Conservation (phyloP, 2,329 filamentous ascomycete species). For the Aspergillus versicolor region DNA sequence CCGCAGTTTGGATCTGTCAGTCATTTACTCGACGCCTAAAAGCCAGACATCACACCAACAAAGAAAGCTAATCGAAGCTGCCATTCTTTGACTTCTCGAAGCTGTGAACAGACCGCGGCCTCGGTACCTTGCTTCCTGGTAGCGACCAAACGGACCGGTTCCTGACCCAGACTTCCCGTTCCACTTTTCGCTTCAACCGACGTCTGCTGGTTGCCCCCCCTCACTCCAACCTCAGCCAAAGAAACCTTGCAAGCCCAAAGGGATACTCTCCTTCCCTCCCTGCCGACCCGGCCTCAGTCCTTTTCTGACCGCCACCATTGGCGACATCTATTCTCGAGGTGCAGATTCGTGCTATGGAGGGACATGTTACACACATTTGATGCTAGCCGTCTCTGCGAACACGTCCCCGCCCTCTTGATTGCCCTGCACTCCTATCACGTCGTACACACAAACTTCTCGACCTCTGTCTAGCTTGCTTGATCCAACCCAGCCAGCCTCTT, state of each 20-base stretch:
- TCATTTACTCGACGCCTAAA: not conserved
- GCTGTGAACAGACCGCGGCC: not conserved
- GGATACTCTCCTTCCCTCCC: constrained; percentile 19
- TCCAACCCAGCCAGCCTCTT: constrained; percentile 6
- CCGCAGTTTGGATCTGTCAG: constrained; percentile 7
- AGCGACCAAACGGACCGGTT: constrained; percentile 9
- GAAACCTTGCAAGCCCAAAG: constrained; percentile 8
- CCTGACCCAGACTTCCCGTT: constrained; percentile 5
- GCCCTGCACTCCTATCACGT: constrained; percentile 23
- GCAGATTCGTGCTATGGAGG: constrained; percentile 20
- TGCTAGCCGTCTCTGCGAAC: constrained; percentile 23
- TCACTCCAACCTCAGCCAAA: constrained; percentile 4
- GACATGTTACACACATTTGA: constrained; percentile 24
- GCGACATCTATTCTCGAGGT: constrained; percentile 15
- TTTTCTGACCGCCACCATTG: constrained; percentile 10
- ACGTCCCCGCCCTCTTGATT: constrained; percentile 17
- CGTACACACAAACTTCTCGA: constrained; percentile 16
- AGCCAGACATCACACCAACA: not conserved
- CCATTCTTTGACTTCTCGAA: not conserved
- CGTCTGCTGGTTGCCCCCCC: constrained; percentile 17
- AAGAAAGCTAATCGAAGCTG: constrained; percentile 6
- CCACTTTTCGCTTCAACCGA: constrained; percentile 11
- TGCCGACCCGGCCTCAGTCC: constrained; percentile 8
- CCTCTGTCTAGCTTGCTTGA: constrained; percentile 8
- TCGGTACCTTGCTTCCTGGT: not conserved